Percentiles rank a stretch among this genome's conserved stretches.
Conservation (phyloP, 768 basidiomycete species). For the Lentinula detonsa region DNA sequence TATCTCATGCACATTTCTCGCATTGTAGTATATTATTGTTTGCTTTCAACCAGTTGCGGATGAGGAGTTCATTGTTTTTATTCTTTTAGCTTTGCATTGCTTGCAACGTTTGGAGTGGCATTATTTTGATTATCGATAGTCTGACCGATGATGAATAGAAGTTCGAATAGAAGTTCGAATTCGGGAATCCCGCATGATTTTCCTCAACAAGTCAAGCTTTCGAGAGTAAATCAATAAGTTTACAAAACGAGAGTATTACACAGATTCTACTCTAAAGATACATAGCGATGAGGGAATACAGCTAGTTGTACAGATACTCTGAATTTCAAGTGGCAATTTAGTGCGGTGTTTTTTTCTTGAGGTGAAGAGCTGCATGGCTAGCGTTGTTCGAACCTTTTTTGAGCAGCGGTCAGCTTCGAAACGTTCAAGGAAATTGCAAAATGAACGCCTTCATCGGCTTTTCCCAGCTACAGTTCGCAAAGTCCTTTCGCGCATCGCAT, state of each 20-base stretch:
- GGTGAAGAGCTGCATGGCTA: no score
- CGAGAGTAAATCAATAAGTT: not conserved
- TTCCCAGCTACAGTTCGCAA: conserved; percentile 58
- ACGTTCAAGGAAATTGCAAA: conserved; percentile 50
- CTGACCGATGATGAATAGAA: not conserved
- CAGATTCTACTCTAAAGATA: not conserved
- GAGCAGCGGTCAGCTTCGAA: not conserved
- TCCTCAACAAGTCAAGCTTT: no score
- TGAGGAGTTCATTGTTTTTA: not conserved
- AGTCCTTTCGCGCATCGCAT: conserved; percentile 32
- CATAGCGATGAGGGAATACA: not conserved
- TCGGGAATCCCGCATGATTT: no score
- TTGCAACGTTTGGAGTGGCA: not conserved
- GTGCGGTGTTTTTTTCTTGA: no score
- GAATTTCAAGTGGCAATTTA: no score
- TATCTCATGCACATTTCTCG: not conserved
- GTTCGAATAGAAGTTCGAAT: not conserved
- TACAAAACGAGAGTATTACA: not conserved
- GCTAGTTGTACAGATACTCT: not conserved
- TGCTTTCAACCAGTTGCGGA: not conserved
- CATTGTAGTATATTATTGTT: not conserved
- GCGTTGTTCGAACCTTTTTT: not conserved
- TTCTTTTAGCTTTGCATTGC: no score
- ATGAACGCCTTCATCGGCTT: conserved; percentile 54
- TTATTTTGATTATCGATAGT: not conserved